These are phyloP conservation scores for Solanum ossicruentum DNA, from an alignment of 257 asterid genomes.

Conservation along the genomic window DNA sequence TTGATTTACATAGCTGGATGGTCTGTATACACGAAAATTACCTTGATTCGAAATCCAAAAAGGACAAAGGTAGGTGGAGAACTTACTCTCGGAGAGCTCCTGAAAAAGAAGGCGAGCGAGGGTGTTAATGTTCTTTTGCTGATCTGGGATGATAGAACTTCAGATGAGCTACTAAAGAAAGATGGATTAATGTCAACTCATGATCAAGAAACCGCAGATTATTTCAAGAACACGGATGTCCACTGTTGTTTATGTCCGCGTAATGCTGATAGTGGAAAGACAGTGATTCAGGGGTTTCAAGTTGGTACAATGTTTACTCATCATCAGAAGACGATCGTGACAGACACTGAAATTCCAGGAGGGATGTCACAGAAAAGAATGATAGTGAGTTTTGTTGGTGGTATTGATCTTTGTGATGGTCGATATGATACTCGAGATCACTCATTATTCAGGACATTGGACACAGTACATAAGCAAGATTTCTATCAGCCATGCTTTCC, in stretches of 20 bases:
- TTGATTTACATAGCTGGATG: conserved; percentile 78
- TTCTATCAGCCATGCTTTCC: conserved; percentile 87
- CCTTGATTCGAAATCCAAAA: conserved; percentile 42
- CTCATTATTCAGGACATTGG: conserved; percentile 50
- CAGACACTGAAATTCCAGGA: conserved; percentile 29
- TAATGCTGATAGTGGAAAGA: conserved; percentile 40
- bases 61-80: conserved; percentile 47
- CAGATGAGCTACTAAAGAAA: conserved; percentile 25
- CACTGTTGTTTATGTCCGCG: conserved; percentile 70
- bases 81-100: conserved; percentile 46
- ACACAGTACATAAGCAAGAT: conserved; percentile 46
- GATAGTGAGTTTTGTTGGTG: conserved; percentile 69
- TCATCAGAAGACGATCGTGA: conserved; percentile 70
- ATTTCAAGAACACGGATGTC: conserved; percentile 46
- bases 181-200: conserved; percentile 87
- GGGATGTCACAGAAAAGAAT: conserved; percentile 21
- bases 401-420: conserved; percentile 90
- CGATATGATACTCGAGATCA: conserved; percentile 59
- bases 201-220: conserved; percentile 60
- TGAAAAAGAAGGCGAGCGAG: conserved; percentile 59
- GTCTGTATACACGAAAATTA: conserved; percentile 56
- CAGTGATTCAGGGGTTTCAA: conserved; percentile 53
- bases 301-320: conserved; percentile 78
- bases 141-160: conserved; percentile 85
- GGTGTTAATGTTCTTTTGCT: conserved; percentile 72